Evolutionary conservation across 2,329 filamentous ascomycete species (phyloP).

Genomic region (Colletotrichum sublineola): DNA sequence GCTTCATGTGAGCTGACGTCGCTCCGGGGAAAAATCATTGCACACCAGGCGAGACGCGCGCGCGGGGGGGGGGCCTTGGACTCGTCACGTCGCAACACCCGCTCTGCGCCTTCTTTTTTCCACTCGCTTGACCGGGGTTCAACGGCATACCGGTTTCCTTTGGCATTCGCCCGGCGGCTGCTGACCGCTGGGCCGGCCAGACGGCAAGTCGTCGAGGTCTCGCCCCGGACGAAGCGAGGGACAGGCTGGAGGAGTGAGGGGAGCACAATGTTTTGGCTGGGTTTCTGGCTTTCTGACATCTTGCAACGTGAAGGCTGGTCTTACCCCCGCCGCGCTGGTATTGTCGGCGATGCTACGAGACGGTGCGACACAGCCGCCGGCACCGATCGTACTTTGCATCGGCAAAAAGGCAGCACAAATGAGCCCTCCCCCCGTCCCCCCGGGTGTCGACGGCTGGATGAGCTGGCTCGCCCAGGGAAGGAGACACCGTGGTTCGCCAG

Average conservation of each 20-base stretch:
- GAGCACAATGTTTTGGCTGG: background rate
- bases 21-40: conserved; percentile 10
- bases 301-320: background rate
- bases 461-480: background rate
- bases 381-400: background rate
- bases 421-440: background rate
- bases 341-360: conserved; percentile 8
- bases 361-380: background rate
- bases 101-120: background rate
- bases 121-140: background rate
- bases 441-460: background rate
- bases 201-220: background rate
- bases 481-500: background rate
- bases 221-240: background rate
- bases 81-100: background rate
- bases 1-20: conserved; percentile 19
- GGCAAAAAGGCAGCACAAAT: background rate
- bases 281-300: background rate
- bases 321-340: background rate
- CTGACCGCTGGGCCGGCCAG: background rate
- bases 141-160: background rate
- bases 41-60: background rate
- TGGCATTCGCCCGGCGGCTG: background rate
- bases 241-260: background rate
- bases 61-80: background rate